Percentiles rank a stretch among this genome's conserved stretches.
Conservation (phyloP, 192 early-diverging fungal genomes). For the Linnemannia schmuckeri region DNA sequence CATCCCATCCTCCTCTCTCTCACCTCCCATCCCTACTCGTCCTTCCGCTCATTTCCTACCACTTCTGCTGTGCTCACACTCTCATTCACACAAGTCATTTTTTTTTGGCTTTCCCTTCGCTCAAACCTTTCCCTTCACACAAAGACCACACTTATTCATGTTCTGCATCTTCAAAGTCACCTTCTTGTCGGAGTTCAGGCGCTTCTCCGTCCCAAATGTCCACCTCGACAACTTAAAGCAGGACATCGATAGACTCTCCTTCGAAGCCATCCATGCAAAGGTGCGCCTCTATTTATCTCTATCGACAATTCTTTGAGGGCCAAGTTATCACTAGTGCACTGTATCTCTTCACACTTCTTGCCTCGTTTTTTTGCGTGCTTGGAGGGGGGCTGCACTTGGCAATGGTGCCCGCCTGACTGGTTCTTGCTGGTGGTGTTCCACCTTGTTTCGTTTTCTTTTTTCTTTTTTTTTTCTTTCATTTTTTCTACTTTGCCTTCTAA, state of each 20-base stretch:
- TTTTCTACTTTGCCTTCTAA: not conserved
- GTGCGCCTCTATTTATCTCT: conserved; percentile 8
- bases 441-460: not conserved
- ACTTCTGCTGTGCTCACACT: not conserved
- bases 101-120: not conserved
- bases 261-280: conserved; percentile 26
- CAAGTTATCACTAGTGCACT: not conserved
- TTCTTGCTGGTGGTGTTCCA: conserved; percentile 4
- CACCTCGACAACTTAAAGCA: conserved; percentile 24
- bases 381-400: not conserved
- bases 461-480: not conserved
- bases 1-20: not conserved
- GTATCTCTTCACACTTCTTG: not conserved
- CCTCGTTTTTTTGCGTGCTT: not conserved
- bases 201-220: conserved; percentile 44
- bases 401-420: not conserved
- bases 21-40: not conserved
- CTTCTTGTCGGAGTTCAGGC: conserved; percentile 32
- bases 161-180: conserved; percentile 50
- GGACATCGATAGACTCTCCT: conserved; percentile 29
- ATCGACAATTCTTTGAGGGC: not conserved
- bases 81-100: not conserved
- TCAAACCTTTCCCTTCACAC: not conserved
- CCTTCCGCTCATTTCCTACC: not conserved
- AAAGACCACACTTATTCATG: not conserved